Conservation (phyloP, 805 yeast species). For the Starmerella tilneyi region DNA sequence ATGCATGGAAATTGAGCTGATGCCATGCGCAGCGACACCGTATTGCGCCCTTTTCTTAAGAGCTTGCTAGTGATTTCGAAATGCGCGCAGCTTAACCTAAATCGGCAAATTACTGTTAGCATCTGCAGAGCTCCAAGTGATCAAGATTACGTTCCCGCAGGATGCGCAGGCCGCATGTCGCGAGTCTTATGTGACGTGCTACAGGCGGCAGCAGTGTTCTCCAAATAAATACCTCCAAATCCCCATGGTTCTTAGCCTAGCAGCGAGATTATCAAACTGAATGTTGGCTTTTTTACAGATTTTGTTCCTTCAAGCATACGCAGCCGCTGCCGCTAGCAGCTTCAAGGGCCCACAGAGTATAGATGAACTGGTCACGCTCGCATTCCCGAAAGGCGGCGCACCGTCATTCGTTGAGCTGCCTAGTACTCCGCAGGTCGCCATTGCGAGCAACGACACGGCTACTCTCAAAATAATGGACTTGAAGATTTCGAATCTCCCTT, state of each 20-base stretch:
- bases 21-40: no score
- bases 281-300: background rate
- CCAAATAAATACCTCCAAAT: no score
- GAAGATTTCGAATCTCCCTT: slow-evolving; percentile 26
- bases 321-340: background rate
- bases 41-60: no score
- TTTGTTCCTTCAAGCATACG: background rate
- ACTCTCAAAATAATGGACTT: slow-evolving; percentile 23
- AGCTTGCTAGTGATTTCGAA: no score
- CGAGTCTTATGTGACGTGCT: no score
- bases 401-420: slow-evolving; percentile 18
- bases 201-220: no score
- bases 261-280: background rate
- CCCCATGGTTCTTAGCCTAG: no score
- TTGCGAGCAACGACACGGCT: slow-evolving; percentile 25
- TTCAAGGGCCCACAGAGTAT: slow-evolving; percentile 12
- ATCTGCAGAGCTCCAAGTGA: background rate
- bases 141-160: no score
- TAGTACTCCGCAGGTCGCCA: slow-evolving; percentile 17
- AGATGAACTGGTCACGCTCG: slow-evolving; percentile 17
- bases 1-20: no score
- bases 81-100: background rate
- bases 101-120: background rate
- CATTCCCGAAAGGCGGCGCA: slow-evolving; percentile 14
- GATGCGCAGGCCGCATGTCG: no score